Base-by-base conservation (phyloP, 805 yeast species). In the Teunomyces tritomae region DNA sequence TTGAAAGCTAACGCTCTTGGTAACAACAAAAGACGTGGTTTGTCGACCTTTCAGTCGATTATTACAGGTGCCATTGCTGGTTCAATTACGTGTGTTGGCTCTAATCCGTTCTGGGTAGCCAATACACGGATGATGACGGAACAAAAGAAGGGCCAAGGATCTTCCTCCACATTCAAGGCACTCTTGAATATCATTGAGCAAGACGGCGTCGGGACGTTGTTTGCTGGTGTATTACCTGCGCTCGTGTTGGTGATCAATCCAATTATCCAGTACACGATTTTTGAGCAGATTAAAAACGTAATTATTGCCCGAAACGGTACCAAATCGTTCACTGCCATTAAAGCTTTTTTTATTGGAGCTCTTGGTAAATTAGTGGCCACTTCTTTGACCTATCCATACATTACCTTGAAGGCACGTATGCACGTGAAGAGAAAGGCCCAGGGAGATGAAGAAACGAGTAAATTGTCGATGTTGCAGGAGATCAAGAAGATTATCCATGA, bases 91-190 rank as follows among this genome's bases (percentile, higher is more conserved):
- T 87, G 90, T 43, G 71, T 87, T 16, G 76, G 84, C 8, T 84
- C 96, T 9, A 90, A 90, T 64, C 97, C 97, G 20, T 82, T 89
- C 56, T 90, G 97, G 97, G 96, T 90, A 39, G 94, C 95, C 39
- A 90, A 90, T 63, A 90, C 97, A 2, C 78, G 96, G 61, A 82
- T 85, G 79, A 87, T 95, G 57, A 89, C 91, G 44, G 62, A 67
- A 47, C 65, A 67, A 52, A 67, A 66, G 49, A 51, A 54, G 43
- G 58, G 53, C 8, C 33, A 44, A 34, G 54, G 62, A 63, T 32
- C 57, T 55, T 62, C 72, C 27, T 70, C 78, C 28, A 82, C 91
- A 1, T 54, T 87, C 35, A 68, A 68, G 43, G 79, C 87, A 6
- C 70, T 90, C 41, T 47, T 76, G 43, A 80, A 85, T 17, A 86